Evolutionary conservation across 306 rosid species (phyloP), one percentile per base, ranked within the genome.

Genomic region (Inga laurina): DNA sequence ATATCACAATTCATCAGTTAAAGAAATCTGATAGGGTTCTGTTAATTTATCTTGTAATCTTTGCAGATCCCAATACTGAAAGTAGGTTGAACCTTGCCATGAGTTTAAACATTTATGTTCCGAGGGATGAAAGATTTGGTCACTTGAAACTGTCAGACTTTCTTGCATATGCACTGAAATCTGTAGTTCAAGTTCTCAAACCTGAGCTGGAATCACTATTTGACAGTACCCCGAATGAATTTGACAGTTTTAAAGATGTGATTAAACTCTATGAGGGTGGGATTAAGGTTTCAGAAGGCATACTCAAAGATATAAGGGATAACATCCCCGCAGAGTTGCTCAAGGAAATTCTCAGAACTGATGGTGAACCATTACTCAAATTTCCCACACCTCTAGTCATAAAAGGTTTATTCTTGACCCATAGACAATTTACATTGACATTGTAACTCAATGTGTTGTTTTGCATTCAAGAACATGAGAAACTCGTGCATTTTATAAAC

Each of bases 71-170:
- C n/a, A 84, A 82, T 5, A 49, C 2, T 39, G 97, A 95, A 90
- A 90, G 79, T 35, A 91, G 93, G 82, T 68, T 93, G 86, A 81
- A 76, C 69, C 81, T 82, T 74, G 61, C 57, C 15, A 2, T 81
- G 83, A 90, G 98, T 86, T 76, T 95, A 78, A 82, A 84, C 82
- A 56, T 56, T 19, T 56, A 56, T 21, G 64, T 56, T 56, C 64
- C 27, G 2, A 56, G 27, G 64, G 64, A 93, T 41, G 98, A 95
- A 82, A 87, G 88, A 64, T 92, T 95, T 72, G 94, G 95, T 35
- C 93, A 91, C 86, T 75, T 95, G 82, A 95, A 92, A 82, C 32
- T 93, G 88, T 79, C 97, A 21, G 97, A 95, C 85, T 95, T 95
- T 79, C 87, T 95, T 35, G 94, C 88, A 66, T 93, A 91, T 78